A percentile compares a stretch with the other conserved stretches of the same genome.
phyloP scores from a whole-genome alignment of 768 basidiomycete species.

The Trichaptum fuscoviolaceum region DNA sequence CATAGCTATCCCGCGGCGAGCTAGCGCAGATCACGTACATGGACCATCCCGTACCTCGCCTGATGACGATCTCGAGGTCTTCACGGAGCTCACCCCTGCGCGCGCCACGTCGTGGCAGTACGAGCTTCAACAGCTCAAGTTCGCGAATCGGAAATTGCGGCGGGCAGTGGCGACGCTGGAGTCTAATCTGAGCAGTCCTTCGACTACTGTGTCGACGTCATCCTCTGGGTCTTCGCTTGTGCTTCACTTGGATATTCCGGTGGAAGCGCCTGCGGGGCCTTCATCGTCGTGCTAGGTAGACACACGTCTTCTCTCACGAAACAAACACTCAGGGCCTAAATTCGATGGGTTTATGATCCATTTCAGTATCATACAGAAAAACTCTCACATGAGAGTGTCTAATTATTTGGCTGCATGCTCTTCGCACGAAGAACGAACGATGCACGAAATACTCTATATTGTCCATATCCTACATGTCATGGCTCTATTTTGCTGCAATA shows the following conservation, averaged over 20 bases:
- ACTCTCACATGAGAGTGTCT: not conserved
- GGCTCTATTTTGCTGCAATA: not conserved
- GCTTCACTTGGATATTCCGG: not conserved
- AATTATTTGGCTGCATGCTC: not conserved
- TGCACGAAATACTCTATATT: not conserved
- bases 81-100: conserved; percentile 63
- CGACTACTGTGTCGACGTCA: not conserved
- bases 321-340: not conserved
- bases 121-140: conserved; percentile 79
- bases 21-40: too few species aligned
- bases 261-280: not conserved
- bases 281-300: not conserved
- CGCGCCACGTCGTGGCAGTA: conserved; percentile 89
- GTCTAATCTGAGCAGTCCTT: not conserved
- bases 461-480: not conserved
- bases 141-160: conserved; percentile 57
- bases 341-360: not conserved
- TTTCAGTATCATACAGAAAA: not conserved
- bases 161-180: conserved; percentile 51
- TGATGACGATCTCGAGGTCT: conserved; percentile 40
- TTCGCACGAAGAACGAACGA: not conserved
- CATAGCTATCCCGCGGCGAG: not conserved
- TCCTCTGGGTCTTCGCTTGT: not conserved
- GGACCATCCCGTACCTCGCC: too few species aligned
- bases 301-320: not conserved